Evolutionary conservation across 2,329 filamentous ascomycete genomes (phyloP).

Genomic region (Sphaerostilbella broomeana): DNA sequence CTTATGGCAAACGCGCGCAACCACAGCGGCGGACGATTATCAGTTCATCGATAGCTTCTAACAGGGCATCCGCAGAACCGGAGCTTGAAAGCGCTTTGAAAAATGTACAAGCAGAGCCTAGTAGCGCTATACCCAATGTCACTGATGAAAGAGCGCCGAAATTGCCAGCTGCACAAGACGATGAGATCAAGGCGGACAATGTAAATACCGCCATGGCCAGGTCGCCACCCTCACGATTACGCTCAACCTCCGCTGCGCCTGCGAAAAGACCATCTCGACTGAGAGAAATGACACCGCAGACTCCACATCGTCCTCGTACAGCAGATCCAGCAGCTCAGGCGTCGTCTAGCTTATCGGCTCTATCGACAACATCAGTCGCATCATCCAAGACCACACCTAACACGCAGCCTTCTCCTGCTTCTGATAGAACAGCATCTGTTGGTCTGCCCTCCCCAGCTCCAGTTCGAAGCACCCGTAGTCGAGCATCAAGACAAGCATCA

Average conservation of each 20-base stretch:
- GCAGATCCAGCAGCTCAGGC: constrained; percentile 15
- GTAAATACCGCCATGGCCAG: neutral
- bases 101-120: neutral
- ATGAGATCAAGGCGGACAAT: neutral
- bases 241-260: neutral
- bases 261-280: constrained; percentile 9
- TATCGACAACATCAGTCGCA: constrained; percentile 33
- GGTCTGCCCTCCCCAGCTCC: constrained; percentile 20
- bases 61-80: constrained; percentile 5
- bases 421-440: constrained; percentile 19
- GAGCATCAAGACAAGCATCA: constrained; percentile 13
- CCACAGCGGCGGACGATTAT: constrained; percentile 2
- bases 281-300: constrained; percentile 17
- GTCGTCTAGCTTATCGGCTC: constrained; percentile 34
- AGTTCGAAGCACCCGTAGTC: constrained; percentile 16
- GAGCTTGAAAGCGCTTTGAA: neutral
- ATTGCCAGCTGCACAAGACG: no score
- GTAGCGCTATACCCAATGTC: no score
- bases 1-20: constrained; percentile 4
- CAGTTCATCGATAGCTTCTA: constrained; percentile 1
- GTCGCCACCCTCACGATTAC: neutral
- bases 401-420: constrained; percentile 27
- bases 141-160: no score
- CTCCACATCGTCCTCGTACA: constrained; percentile 18
- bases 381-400: constrained; percentile 32